Conservation (phyloP, 352 stramenopile genomes). For the Phytophthora pisi region DNA sequence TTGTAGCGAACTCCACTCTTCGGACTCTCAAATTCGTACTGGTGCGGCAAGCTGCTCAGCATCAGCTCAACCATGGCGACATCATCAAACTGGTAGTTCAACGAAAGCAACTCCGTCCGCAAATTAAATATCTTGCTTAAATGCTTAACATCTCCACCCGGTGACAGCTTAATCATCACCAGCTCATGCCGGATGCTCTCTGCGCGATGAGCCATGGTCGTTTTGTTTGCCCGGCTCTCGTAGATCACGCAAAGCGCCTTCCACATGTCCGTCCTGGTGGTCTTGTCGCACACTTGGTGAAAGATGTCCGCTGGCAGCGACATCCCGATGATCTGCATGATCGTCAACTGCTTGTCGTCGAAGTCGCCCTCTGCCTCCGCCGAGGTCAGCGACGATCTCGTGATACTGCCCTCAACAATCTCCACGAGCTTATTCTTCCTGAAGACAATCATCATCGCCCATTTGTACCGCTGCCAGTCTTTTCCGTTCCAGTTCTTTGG, state of each 20-base stretch:
- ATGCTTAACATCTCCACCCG: slow-evolving; percentile 15
- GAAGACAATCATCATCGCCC: not conserved
- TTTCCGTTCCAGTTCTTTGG: not conserved
- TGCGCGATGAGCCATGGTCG: not conserved
- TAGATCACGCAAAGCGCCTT: too few species aligned
- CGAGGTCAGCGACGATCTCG: not conserved
- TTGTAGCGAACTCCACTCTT: slow-evolving; percentile 12
- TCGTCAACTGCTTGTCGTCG: not conserved
- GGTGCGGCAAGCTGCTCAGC: slow-evolving; percentile 6
- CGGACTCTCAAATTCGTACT: slow-evolving; percentile 13
- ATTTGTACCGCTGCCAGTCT: not conserved
- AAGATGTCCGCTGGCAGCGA: too few species aligned
- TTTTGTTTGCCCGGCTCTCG: too few species aligned
- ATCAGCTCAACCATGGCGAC: slow-evolving; percentile 7
- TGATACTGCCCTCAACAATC: not conserved
- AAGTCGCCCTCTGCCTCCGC: not conserved
- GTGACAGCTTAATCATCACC: not conserved
- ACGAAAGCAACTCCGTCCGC: slow-evolving; percentile 13
- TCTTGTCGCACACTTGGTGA: too few species aligned
- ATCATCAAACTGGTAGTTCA: too few species aligned
- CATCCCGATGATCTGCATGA: too few species aligned
- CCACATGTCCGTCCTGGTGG: too few species aligned
- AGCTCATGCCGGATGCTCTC: slow-evolving; percentile 7
- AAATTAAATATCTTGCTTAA: slow-evolving; percentile 26
- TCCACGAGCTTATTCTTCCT: not conserved